A percentile compares a stretch with the other conserved stretches of the same genome.
phyloP scores from a whole-genome alignment of 2,329 filamentous ascomycete genomes.

The Gyromitra esculenta region DNA sequence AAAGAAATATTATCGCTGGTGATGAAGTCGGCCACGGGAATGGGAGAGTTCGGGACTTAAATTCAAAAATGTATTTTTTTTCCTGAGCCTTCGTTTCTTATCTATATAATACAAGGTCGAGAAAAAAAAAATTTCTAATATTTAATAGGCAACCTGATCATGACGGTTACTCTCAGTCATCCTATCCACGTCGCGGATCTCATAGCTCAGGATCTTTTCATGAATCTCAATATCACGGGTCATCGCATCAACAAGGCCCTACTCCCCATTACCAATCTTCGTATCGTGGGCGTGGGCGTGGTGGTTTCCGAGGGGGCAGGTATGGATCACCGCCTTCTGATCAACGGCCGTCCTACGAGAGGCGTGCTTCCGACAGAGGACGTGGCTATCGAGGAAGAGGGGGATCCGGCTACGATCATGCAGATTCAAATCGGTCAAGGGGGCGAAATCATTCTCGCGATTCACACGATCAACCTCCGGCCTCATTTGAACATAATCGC shows the following conservation, averaged over 20 bases:
- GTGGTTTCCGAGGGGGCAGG: slow-evolving; percentile 29
- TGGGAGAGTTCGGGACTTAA: slow-evolving; percentile 61
- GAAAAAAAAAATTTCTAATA: slow-evolving; percentile 10
- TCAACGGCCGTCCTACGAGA: slow-evolving; percentile 43
- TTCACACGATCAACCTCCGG: slow-evolving; percentile 43
- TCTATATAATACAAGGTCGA: slow-evolving; percentile 9
- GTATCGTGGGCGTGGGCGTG: slow-evolving; percentile 41
- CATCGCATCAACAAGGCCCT: slow-evolving; percentile 32
- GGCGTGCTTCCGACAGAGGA: slow-evolving; percentile 41
- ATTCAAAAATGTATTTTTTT: slow-evolving; percentile 44
- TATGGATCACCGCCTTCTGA: slow-evolving; percentile 43
- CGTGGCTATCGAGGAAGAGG: slow-evolving; percentile 49
- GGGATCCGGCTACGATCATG: slow-evolving; percentile 32
- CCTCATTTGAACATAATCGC: slow-evolving; percentile 33
- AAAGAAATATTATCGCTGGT: slow-evolving; percentile 56
- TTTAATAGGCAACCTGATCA: slow-evolving; percentile 37
- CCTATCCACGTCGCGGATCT: slow-evolving; percentile 39
- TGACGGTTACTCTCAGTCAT: slow-evolving; percentile 31
- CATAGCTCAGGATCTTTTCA: slow-evolving; percentile 42
- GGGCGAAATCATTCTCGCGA: slow-evolving; percentile 45
- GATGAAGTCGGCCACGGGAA: slow-evolving; percentile 62
- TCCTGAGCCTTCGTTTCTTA: not conserved
- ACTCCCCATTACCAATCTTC: slow-evolving; percentile 24
- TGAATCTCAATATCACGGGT: slow-evolving; percentile 44
- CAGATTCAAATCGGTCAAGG: slow-evolving; percentile 26